Evolutionary conservation across 2,329 filamentous ascomycete genomes (phyloP).

Genomic region (Penicillium sclerotiorum): DNA sequence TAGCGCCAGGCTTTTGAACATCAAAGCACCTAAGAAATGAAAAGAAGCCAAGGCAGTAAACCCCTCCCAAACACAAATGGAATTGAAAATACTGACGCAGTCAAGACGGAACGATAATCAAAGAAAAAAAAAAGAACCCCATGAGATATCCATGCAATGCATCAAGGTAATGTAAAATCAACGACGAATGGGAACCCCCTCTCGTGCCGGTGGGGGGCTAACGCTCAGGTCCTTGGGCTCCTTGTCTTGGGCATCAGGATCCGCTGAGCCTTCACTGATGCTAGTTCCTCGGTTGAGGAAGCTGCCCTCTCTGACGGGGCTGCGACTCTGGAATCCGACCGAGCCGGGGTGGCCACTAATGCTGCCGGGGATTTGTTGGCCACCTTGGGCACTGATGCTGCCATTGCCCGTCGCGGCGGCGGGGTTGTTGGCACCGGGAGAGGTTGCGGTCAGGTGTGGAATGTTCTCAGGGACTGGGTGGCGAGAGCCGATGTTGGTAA

Average conservation of each 20-base stretch:
- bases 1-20: slow-evolving; percentile 40
- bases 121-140: slow-evolving; percentile 6
- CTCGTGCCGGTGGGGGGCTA: slow-evolving; percentile 49
- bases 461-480: slow-evolving; percentile 96
- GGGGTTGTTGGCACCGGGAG: slow-evolving; percentile 42
- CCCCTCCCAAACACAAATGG: slow-evolving; percentile 12
- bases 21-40: slow-evolving; percentile 15
- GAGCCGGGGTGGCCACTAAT: slow-evolving; percentile 44
- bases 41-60: not conserved
- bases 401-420: slow-evolving; percentile 31
- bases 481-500: slow-evolving; percentile 89
- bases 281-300: slow-evolving; percentile 83
- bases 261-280: slow-evolving; percentile 50
- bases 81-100: no score
- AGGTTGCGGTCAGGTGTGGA: slow-evolving; percentile 78
- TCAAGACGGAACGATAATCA: slow-evolving; percentile 17
- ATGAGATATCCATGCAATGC: slow-evolving; percentile 6
- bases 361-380: slow-evolving; percentile 48
- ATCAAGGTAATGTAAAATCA: slow-evolving; percentile 34
- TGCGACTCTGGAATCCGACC: slow-evolving; percentile 62
- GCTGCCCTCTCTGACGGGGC: slow-evolving; percentile 88
- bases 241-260: slow-evolving; percentile 51
- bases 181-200: slow-evolving; percentile 67
- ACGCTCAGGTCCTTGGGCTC: slow-evolving; percentile 42
- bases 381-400: slow-evolving; percentile 31